Evolutionary conservation across 2,329 filamentous ascomycete species (phyloP).

Genomic region (Didymella lethalis): DNA sequence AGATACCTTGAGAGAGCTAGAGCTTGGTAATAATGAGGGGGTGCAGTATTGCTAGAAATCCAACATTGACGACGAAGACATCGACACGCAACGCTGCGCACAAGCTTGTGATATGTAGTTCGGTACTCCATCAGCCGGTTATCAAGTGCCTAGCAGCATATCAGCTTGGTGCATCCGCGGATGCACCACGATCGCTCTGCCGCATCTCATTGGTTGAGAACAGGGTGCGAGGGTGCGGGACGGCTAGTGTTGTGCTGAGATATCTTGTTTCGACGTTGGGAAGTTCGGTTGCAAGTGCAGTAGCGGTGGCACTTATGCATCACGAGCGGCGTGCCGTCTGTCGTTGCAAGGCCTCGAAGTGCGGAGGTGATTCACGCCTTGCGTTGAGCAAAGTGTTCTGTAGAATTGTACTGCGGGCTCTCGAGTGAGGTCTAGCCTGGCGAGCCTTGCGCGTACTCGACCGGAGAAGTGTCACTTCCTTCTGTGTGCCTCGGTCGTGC

Average conservation of each 20-base stretch:
- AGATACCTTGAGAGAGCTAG: constrained; percentile 11
- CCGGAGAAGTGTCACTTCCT: too few relatives aligned
- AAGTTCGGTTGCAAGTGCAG: not conserved
- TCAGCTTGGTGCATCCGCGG: not conserved
- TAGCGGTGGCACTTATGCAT: not conserved
- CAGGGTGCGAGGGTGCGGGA: not conserved
- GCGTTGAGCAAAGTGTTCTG: too few relatives aligned
- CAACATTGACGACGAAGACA: not conserved
- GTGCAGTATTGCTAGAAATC: not conserved
- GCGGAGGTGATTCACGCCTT: not conserved
- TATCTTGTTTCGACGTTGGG: not conserved
- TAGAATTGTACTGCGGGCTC: too few relatives aligned
- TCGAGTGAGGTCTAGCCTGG: too few relatives aligned
- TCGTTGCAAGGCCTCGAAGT: not conserved
- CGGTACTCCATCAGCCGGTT: not conserved
- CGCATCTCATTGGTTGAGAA: not conserved
- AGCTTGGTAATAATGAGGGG: not conserved
- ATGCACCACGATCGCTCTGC: not conserved
- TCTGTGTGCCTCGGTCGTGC: too few relatives aligned
- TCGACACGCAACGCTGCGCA: not conserved
- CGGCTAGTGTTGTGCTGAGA: not conserved
- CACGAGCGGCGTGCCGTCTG: not conserved
- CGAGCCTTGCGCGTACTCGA: too few relatives aligned
- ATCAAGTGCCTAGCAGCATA: not conserved
- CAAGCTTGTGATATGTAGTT: not conserved